A percentile compares a stretch with the other conserved stretches of the same genome.
These are phyloP conservation scores for Volvox africanus DNA, from an alignment of 139 green algal species.

Conservation along the genomic window DNA sequence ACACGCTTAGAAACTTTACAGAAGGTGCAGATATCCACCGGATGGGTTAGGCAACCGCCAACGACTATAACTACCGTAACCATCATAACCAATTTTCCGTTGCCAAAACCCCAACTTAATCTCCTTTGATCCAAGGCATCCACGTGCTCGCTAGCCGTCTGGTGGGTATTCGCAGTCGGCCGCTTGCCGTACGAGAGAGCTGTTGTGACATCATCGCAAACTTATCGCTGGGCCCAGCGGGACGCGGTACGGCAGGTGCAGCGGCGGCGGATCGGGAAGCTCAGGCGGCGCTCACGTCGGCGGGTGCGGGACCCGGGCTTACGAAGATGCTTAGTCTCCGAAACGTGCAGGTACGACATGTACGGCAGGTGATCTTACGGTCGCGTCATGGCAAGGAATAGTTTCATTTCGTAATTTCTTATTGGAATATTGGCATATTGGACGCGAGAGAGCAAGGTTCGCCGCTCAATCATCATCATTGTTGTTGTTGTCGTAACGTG, in stretches of 20 bases:
- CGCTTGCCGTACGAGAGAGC: conserved; percentile 9
- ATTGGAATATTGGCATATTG: no score
- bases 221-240: background rate
- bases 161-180: background rate
- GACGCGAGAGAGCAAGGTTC: no score
- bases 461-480: no score
- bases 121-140: background rate
- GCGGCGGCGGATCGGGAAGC: background rate
- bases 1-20: no score
- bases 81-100: background rate
- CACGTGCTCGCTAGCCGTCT: conserved; percentile 12
- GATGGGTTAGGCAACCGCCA: background rate
- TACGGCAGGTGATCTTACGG: no score
- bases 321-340: background rate
- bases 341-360: conserved; percentile 1
- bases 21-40: no score
- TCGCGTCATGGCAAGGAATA: no score
- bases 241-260: background rate
- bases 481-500: no score
- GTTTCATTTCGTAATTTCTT: no score
- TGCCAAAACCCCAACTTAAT: no score
- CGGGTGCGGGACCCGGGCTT: background rate
- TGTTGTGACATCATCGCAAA: conserved; percentile 24
- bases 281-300: conserved; percentile 22
- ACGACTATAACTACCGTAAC: background rate